phyloP scores from a whole-genome alignment of 495 filamentous ascomycete species.

The Clohesyomyces aquaticus region DNA sequence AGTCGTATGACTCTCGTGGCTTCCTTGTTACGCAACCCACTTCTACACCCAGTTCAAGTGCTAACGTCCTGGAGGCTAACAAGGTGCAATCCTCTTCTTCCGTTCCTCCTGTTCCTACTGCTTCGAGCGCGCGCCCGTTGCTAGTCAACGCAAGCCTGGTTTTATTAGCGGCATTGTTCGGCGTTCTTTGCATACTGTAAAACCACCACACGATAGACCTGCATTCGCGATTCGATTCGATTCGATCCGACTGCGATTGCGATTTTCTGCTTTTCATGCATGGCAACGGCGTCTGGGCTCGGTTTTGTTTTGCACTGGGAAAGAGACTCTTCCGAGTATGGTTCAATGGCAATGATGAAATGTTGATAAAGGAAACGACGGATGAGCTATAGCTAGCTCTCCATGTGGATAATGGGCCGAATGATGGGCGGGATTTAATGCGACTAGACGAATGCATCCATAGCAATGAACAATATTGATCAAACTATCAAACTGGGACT shows the following conservation, averaged over 20 bases:
- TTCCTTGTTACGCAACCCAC: conserved; percentile 48
- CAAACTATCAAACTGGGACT: neutral
- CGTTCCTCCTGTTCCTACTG: conserved; percentile 20
- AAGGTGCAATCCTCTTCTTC: conserved; percentile 13
- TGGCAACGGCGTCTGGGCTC: neutral
- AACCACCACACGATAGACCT: conserved; percentile 17
- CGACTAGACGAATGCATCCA: neutral
- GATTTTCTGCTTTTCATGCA: neutral
- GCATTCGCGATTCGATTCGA: conserved; percentile 7
- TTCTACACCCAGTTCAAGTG: conserved; percentile 9
- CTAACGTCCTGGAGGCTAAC: conserved; percentile 36
- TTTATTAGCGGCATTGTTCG: conserved; percentile 34
- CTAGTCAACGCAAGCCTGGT: conserved; percentile 19
- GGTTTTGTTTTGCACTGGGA: neutral
- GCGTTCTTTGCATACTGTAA: conserved; percentile 32
- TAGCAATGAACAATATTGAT: conserved; percentile 8
- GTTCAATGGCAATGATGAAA: neutral
- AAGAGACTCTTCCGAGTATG: neutral
- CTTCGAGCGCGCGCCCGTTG: conserved; percentile 20
- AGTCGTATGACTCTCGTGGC: conserved; percentile 50
- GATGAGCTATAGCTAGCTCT: neutral
- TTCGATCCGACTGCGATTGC: conserved; percentile 3
- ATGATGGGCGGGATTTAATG: neutral
- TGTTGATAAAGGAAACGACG: neutral
- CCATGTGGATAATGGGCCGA: neutral